phyloP scores from a whole-genome alignment of 306 rosid species.

The Cercis canadensis region DNA sequence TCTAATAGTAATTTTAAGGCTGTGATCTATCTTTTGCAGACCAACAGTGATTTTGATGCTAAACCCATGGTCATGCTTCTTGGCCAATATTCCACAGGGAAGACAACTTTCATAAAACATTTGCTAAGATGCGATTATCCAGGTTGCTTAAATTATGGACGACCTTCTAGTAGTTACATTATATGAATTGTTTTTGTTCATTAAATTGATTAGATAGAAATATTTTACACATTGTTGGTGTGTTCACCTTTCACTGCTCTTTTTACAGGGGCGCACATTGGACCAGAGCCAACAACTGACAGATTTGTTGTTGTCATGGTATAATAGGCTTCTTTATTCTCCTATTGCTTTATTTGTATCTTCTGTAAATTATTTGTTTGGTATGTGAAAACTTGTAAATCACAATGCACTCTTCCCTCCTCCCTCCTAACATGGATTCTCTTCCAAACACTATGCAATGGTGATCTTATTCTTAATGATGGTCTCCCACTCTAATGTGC shows the following conservation, averaged over 20 bases:
- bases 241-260: slow-evolving; percentile 10
- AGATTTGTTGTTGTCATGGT: slow-evolving; percentile 98
- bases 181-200: background rate
- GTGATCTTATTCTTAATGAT: no score
- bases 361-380: no score
- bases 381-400: no score
- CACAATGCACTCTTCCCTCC: no score
- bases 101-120: slow-evolving; percentile 94
- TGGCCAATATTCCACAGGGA: slow-evolving; percentile 98
- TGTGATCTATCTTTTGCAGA: slow-evolving; percentile 54
- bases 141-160: slow-evolving; percentile 57
- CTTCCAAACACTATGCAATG: no score
- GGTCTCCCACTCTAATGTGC: no score
- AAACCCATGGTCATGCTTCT: slow-evolving; percentile 98
- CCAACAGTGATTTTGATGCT: slow-evolving; percentile 89
- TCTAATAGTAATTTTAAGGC: slow-evolving; percentile 22
- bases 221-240: slow-evolving; percentile 6
- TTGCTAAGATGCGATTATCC: slow-evolving; percentile 81
- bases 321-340: slow-evolving; percentile 25
- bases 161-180: background rate
- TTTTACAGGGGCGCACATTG: slow-evolving; percentile 85
- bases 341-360: background rate
- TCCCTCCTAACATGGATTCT: no score
- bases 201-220: slow-evolving; percentile 6
- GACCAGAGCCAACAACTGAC: slow-evolving; percentile 99